Conservation (phyloP, 345 rosid genomes). For the Chamaenerion angustifolium region DNA sequence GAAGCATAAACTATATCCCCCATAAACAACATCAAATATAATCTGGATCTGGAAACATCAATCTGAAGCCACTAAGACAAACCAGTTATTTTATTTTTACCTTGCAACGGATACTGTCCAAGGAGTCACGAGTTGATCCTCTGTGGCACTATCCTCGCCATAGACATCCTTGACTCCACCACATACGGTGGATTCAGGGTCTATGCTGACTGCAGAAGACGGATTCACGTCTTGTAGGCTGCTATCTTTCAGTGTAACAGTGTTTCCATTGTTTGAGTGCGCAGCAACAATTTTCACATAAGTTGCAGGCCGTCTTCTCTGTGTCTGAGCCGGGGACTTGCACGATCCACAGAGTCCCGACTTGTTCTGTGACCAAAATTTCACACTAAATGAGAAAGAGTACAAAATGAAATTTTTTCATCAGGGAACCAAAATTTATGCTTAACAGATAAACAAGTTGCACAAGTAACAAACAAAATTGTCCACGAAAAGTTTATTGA, state of each 20-base stretch:
- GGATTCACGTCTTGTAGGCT: not conserved
- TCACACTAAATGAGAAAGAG: not conserved
- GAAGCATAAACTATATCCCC: too few relatives aligned
- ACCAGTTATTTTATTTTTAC: conserved; percentile 11
- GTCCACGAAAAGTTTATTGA: too few relatives aligned
- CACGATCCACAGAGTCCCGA: conserved; percentile 8
- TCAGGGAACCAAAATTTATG: too few relatives aligned
- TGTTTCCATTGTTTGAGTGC: too few relatives aligned
- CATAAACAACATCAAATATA: too few relatives aligned
- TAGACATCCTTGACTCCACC: conserved; percentile 74
- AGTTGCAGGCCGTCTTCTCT: not conserved
- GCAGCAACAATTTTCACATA: conserved; percentile 1
- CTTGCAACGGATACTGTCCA: conserved; percentile 86
- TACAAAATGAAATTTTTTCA: too few relatives aligned
- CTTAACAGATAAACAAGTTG: too few relatives aligned
- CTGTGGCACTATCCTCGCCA: conserved; percentile 73
- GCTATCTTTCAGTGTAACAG: too few relatives aligned
- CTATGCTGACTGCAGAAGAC: conserved; percentile 3
- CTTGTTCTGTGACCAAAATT: conserved; percentile 6
- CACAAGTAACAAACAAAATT: too few relatives aligned
- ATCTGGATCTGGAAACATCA: too few relatives aligned
- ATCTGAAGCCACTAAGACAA: not conserved
- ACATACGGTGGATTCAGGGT: conserved; percentile 33
- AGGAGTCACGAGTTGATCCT: conserved; percentile 73
- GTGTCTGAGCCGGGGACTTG: conserved; percentile 1